Evolutionary conservation across 768 basidiomycete genomes (phyloP).

Genomic region (Kockovaella imperatae): DNA sequence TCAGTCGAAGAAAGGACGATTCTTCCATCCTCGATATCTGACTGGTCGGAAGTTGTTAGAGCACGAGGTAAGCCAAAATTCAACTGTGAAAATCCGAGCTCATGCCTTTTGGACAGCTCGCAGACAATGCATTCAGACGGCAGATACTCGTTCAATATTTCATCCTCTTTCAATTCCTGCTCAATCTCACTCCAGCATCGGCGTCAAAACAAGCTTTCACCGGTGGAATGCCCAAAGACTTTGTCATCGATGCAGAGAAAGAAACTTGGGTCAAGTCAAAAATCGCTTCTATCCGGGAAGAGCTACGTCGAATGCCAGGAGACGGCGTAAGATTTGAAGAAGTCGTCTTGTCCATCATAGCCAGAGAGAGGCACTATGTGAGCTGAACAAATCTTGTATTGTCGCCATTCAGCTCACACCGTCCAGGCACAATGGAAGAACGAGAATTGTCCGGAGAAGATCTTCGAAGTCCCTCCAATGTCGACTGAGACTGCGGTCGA

Average conservation of each 20-base stretch:
- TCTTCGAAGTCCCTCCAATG: conserved; percentile 32
- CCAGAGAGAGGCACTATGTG: conserved; percentile 30
- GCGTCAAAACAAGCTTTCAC: conserved; percentile 36
- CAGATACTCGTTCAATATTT: conserved; percentile 41
- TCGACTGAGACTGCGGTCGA: conserved; percentile 10
- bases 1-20: too few species aligned
- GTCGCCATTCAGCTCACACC: not conserved
- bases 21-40: conserved; percentile 37
- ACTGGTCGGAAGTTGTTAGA: conserved; percentile 31
- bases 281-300: conserved; percentile 23
- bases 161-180: conserved; percentile 39
- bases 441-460: conserved; percentile 28
- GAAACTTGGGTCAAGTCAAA: conserved; percentile 29
- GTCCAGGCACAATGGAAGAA: conserved; percentile 41
- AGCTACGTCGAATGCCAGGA: conserved; percentile 23
- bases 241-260: conserved; percentile 27
- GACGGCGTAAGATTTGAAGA: conserved; percentile 33
- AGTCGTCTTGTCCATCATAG: conserved; percentile 31
- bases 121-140: conserved; percentile 35
- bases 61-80: conserved; percentile 29
- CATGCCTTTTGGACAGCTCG: conserved; percentile 21
- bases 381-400: conserved; percentile 4
- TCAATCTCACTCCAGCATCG: conserved; percentile 34
- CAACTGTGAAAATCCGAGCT: not conserved
- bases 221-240: conserved; percentile 38